Evolutionary conservation across 176 grass and related monocot species (phyloP), one percentile per base, ranked within the genome.

Genomic region (Carex scoparia): DNA sequence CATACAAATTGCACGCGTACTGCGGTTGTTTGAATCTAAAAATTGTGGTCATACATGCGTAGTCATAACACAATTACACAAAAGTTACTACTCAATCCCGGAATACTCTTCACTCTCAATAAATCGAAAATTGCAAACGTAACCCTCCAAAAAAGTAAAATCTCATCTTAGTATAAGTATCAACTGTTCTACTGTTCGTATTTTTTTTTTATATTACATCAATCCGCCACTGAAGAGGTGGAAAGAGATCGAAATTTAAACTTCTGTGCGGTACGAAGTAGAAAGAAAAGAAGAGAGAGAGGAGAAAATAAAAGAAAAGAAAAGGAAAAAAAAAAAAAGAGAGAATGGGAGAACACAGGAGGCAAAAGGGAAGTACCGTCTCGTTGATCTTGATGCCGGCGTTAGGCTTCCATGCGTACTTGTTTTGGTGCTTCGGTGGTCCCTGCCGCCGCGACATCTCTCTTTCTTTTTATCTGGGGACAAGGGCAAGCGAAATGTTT

Each of bases 401-500:
- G 79, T 95, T 87, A 27, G 95, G 93, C 86, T 98, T 98, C 95
- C 93, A 98, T 0, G 91, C 91, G 91, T 81, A 94, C 60, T 53
- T 15, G 87, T 98, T 98, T 88, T 95, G 95, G 88, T 98, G 95
- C 88, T 98, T 98, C 56, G 95, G 95, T 31, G 95, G 92, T 19
- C 95, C 95, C 82, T 90, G 88, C 27, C 88, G 82, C 86, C 87
- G 84, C 60, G 94, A 92, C 94, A 92, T 97, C 82, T 19, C 74
- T 27, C 67, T 44, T 42, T 60, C 81, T 27, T 19, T 82, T 28
- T 49, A 48, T 44, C 40, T 19, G 10, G 48, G 8, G 46, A 10
- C 8, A 10, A 54, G 42, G 31, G 13, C 46, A 6, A 51, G 8
- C 65, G 46, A 28, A 37, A 44, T 40, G 1, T 3, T 15, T 44